These are phyloP conservation scores for Hyaloperonospora arabidopsidis DNA, from an alignment of 352 stramenopile genomes.

Conservation along the genomic window DNA sequence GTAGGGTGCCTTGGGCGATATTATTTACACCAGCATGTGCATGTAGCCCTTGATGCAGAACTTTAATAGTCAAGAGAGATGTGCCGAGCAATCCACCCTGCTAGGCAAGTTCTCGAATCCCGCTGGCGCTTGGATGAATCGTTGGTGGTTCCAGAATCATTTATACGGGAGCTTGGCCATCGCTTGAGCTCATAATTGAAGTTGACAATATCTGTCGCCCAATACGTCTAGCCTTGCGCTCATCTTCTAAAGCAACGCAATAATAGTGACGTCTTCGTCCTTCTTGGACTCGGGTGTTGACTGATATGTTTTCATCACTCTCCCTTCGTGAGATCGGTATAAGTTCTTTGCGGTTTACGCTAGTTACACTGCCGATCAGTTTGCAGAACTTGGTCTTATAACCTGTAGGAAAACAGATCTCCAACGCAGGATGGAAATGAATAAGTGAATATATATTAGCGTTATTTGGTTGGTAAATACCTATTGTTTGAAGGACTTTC, in stretches of 20 bases:
- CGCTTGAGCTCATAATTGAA: background rate
- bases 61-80: no score
- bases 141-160: background rate
- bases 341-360: background rate
- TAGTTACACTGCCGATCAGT: background rate
- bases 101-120: background rate
- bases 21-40: no score
- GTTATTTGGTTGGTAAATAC: no score
- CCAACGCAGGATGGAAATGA: background rate
- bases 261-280: background rate
- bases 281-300: background rate
- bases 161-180: background rate
- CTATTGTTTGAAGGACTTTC: no score
- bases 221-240: background rate
- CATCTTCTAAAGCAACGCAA: background rate
- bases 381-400: constrained; percentile 1
- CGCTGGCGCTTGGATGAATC: background rate
- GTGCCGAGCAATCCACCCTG: background rate
- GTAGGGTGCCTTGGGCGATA: no score
- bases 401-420: background rate
- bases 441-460: background rate
- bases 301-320: background rate
- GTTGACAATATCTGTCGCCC: background rate
- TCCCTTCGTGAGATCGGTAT: background rate
- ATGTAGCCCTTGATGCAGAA: no score